These are phyloP conservation scores for Polytrichum formosum DNA, from an alignment of 225 moss, liverwort and hornwort species.

Conservation along the genomic window DNA sequence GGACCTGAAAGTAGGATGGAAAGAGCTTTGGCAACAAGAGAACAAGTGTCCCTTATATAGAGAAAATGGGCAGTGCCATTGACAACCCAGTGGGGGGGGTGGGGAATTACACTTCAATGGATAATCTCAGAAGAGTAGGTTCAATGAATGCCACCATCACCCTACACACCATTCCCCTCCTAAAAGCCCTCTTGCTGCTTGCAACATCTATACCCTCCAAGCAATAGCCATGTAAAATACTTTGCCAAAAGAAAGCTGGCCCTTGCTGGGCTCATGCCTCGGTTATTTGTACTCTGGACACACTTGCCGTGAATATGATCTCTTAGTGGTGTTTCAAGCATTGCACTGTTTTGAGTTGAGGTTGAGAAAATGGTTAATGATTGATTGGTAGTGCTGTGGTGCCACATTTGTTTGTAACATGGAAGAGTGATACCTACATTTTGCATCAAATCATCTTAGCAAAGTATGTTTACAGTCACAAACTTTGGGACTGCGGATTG, in stretches of 20 bases:
- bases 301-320: slow-evolving; percentile 1
- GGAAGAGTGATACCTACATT: too few relatives aligned
- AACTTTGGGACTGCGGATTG: too few relatives aligned
- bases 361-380: too few relatives aligned
- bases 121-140: not conserved
- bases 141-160: not conserved
- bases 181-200: not conserved
- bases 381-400: too few relatives aligned
- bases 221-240: slow-evolving; percentile 81
- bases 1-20: not conserved
- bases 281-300: slow-evolving; percentile 21
- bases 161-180: too few relatives aligned
- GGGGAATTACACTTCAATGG: not conserved
- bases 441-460: too few relatives aligned
- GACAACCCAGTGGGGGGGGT: not conserved
- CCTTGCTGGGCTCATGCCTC: slow-evolving; percentile 26
- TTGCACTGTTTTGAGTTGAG: too few relatives aligned
- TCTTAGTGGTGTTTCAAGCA: not conserved
- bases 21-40: too few relatives aligned
- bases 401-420: too few relatives aligned
- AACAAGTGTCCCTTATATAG: not conserved
- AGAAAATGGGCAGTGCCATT: not conserved
- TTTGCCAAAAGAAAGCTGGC: slow-evolving; percentile 45
- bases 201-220: slow-evolving; percentile 29
- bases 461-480: too few relatives aligned